Base-by-base conservation (phyloP, 352 stramenopile genomes). In the Globisporangium yorkense region DNA sequence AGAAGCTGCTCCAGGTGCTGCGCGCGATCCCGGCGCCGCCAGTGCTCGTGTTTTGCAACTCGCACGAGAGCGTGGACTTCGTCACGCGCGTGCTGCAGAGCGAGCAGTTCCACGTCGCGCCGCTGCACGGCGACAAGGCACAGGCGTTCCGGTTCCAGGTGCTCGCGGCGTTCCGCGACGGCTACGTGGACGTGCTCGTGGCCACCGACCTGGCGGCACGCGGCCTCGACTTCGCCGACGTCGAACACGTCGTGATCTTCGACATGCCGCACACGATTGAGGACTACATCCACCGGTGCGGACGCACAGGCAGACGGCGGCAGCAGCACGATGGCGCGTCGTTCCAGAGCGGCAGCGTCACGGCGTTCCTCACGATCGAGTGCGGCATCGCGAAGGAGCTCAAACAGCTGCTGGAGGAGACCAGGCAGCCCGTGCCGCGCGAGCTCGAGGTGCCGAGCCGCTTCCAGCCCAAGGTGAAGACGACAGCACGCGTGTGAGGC, bases 31-130 rank as follows among this genome's bases (percentile, higher is more conserved):
- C 97, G 13, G 65, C 78, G 2, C 96, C 96, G 7, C 97, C 96
- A 6, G 90, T 98, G 15, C 75, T 99, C 37, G 80, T 99, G 27
- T 99, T 99, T 68, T 86, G 98, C 47, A 96, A 99, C 57, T 96
- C 77, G n/a, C 96, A 98, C 59, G 89, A 97, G 55, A 89, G 89
- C 63, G 97, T 97, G 2, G 89, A 97, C 46, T 88, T 89, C 21
- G 77, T 99, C 12, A 96, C 92, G 69, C 75, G 84, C 5, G 71
- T 98, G 65, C 77, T 99, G 12, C 69, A 90, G 13, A 97, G 91
- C 62, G 97, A 99, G 61, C 89, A 93, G 58, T 94, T 98, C 61
- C 93, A 97, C 48, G 91, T 94, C 12, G 96, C 97, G 61, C 86
- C 96, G 5, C 90, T 99, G 35, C 94, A 99, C 70, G 90, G 88